Percentiles rank a stretch among this genome's conserved stretches.
Conservation (phyloP, 768 basidiomycete genomes). For the Russula virescens region DNA sequence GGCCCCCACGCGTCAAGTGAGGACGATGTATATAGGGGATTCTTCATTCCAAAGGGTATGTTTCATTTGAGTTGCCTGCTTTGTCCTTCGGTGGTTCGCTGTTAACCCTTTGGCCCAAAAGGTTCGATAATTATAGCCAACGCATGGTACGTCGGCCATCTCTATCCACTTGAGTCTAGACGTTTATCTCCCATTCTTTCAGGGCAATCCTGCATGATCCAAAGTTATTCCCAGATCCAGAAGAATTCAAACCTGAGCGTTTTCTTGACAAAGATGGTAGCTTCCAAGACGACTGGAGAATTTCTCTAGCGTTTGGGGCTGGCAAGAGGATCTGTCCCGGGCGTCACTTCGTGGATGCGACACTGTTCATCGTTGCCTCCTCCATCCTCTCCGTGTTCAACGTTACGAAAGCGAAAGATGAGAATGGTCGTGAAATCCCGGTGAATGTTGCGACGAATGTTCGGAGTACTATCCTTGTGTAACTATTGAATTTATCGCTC, state of each 20-base stretch:
- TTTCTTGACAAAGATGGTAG: slow-evolving; percentile 18
- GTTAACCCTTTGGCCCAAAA: not conserved
- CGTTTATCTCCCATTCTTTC: not conserved
- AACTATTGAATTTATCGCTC: too few relatives aligned
- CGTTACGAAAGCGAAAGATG: slow-evolving; percentile 18
- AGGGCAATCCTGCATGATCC: slow-evolving; percentile 19
- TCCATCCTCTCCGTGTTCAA: slow-evolving; percentile 16
- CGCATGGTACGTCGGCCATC: slow-evolving; percentile 1
- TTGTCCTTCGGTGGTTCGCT: not conserved
- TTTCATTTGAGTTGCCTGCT: not conserved
- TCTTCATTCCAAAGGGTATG: slow-evolving; percentile 18
- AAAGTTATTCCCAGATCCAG: slow-evolving; percentile 17
- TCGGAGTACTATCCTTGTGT: not conserved
- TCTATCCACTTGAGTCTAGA: not conserved
- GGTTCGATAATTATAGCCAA: slow-evolving; percentile 8
- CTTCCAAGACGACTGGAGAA: slow-evolving; percentile 10
- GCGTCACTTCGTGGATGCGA: slow-evolving; percentile 24
- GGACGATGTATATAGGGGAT: slow-evolving; percentile 9
- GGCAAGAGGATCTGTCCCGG: slow-evolving; percentile 25
- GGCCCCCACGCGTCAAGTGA: not conserved
- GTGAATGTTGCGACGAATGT: not conserved
- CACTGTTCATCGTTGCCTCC: slow-evolving; percentile 18
- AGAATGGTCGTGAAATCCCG: slow-evolving; percentile 12
- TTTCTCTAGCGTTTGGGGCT: slow-evolving; percentile 3
- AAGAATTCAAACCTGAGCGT: slow-evolving; percentile 20